phyloP scores from a whole-genome alignment of 352 stramenopile genomes.

The Aphanomyces stellatus region DNA sequence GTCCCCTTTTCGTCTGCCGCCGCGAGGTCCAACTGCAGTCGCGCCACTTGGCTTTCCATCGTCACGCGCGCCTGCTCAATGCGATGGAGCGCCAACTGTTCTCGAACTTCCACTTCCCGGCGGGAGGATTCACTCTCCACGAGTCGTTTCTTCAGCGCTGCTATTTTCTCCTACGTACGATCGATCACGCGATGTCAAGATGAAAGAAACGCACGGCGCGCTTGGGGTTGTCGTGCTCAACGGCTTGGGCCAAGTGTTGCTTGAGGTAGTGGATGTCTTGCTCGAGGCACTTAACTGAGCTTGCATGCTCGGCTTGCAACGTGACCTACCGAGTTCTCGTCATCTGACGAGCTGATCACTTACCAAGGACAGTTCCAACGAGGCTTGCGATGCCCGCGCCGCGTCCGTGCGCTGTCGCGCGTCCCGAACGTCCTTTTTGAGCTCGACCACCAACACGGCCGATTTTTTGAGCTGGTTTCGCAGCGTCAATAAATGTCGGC shows the following conservation, averaged over 20 bases:
- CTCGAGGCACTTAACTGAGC: conserved; percentile 2
- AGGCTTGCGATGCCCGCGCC: neutral
- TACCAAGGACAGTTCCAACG: conserved; percentile 3
- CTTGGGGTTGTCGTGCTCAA: neutral
- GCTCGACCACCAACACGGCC: neutral
- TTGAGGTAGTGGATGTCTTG: conserved; percentile 10
- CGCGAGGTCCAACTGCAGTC: neutral
- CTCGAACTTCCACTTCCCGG: neutral
- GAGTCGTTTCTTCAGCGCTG: neutral
- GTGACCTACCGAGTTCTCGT: neutral
- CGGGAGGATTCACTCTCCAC: neutral
- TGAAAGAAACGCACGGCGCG: neutral
- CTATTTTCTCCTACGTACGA: neutral
- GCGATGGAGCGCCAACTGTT: neutral
- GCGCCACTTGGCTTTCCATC: neutral
- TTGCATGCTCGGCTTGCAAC: neutral
- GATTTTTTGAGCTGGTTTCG: conserved; percentile 6
- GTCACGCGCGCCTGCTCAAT: neutral
- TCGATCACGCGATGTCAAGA: neutral
- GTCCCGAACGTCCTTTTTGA: neutral
- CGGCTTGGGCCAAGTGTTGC: neutral
- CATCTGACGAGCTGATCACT: neutral
- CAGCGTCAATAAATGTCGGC: conserved; percentile 14
- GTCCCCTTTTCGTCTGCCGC: neutral
- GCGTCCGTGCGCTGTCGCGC: neutral